Evolutionary conservation across 331 rosid genomes (phyloP), one percentile per base, ranked within the genome.

Genomic region (Erythrophleum ivorense): DNA sequence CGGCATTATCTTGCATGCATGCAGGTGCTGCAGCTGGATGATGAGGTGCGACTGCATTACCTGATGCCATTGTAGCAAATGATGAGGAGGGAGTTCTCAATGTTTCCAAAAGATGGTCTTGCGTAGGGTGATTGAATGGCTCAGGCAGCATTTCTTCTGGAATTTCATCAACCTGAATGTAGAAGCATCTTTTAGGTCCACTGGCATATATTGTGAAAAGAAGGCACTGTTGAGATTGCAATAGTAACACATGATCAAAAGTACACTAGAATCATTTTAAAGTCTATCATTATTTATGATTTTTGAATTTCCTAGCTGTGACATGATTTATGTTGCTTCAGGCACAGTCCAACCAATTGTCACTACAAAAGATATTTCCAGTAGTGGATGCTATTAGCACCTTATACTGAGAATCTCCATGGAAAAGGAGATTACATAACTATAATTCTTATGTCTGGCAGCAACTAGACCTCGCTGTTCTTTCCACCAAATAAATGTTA

Each of bases 71-170:
- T 57, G 45, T 13, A 69, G 84, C 12, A 12, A 71, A 74, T 64
- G 78, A 29, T 7, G 85, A 41, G 36, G 78, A 31, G 13, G 84
- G 58, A 38, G 76, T 31, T 78, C 58, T 65, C 46, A 75, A 55
- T 50, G 9, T 53, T 66, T 78, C 70, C 11, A 73, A 55, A 52
- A 70, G 50, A n/a, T 72, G 11, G 0, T 79, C 87, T 62, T 78
- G 82, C 63, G 74, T 87, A 7, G 43, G 64, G 46, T 2, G 66
- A 72, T 75, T 86, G 91, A 93, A 93, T 75, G 96, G 95, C 74
- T 85, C 91, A 0, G 99, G 99, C 88, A 95, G 79, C n/a, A 16
- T 34, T 57, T 67, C 94, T 85, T 84, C 91, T 31, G 98, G 99
- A 81, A 95, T 81, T 81, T 91, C 97, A 77, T 78, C 80, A 80